Evolutionary conservation across 2,329 filamentous ascomycete species (phyloP), one percentile per base, ranked within the genome.

Genomic region (Xylariales sp.): DNA sequence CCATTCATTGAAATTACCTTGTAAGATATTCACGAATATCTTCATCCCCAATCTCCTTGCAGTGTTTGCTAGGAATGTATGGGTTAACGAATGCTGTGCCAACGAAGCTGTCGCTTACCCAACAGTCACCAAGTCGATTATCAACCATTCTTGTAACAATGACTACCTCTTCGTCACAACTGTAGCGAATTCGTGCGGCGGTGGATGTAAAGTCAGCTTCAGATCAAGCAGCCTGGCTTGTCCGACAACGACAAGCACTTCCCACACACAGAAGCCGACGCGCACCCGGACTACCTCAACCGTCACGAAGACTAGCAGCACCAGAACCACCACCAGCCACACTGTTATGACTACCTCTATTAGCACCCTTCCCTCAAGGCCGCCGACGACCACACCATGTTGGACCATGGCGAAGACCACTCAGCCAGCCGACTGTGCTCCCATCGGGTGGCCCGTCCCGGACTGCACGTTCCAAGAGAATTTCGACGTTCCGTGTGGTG

Each of bases 391-490:
- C 16, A 42, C 44, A 10, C 51, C 55, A 12, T 64, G 61, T 50
- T 61, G 61, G 20, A 63, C 56, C 2, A 53, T 64, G 24, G 63
- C 58, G 15, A 48, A 50, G 42, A 61, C 57, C 12, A 63, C 60
- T 11, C 53, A 52, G 34, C 62, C 62, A 5, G 51, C 43, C 39
- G 52, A 51, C 40, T 65, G 62, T 49, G 28, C 49, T 6, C 50
- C 55, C 5, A 52, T 65, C 34, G 56, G 55, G 21, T 64, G 61
- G 52, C 61, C 61, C 1, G 53, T 64, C 28, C 62, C 62, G 11
- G 61, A 52, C 3, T 65, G 62, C 51, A 56, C 53, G 8, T 44
- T 51, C 4, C 40, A 58, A 39, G 37, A 53, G 31, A 53, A 55
- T 11, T 34, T 64, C 44, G 27, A 51, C 22, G 40, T 65, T n/a